Conservation (phyloP, 2,329 filamentous ascomycete genomes). For the Cadophora sp. region DNA sequence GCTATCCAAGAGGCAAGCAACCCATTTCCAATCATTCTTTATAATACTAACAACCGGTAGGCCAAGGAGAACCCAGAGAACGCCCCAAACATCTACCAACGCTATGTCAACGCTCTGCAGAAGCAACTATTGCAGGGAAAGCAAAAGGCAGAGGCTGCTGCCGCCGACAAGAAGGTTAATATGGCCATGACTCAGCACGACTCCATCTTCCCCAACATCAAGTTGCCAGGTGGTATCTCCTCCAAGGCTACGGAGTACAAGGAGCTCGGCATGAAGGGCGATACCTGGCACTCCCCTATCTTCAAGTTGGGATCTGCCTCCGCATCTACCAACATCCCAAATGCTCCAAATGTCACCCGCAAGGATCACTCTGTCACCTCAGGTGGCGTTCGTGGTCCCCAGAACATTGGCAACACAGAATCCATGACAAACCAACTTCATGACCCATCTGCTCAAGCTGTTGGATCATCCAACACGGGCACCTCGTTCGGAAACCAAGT, state of each 20-base stretch:
- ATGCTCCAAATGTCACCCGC: conserved; percentile 58
- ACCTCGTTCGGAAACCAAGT: conserved; percentile 39
- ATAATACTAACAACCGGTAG: conserved; percentile 16
- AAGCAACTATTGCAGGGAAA: conserved; percentile 77
- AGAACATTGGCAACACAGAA: conserved; percentile 38
- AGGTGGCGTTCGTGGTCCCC: conserved; percentile 39
- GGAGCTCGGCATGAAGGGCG: conserved; percentile 84
- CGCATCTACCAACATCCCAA: conserved; percentile 75
- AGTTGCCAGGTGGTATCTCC: conserved; percentile 86
- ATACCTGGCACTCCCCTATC: conserved; percentile 93
- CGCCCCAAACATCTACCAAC: conserved; percentile 82
- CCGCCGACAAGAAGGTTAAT: conserved; percentile 78
- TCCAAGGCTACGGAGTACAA: conserved; percentile 94
- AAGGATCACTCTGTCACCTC: conserved; percentile 51
- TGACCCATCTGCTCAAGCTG: conserved; percentile 27
- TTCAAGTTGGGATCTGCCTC: conserved; percentile 85
- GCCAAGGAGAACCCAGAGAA: conserved; percentile 73
- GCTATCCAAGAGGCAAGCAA: conserved; percentile 61
- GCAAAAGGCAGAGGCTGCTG: conserved; percentile 73
- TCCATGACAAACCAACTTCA: conserved; percentile 30
- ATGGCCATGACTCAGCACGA: conserved; percentile 86
- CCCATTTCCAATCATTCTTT: neutral
- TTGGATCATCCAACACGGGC: conserved; percentile 40
- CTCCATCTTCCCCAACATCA: conserved; percentile 89
- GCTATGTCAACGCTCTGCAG: conserved; percentile 80